Base-by-base conservation (phyloP, 2,329 filamentous ascomycete genomes). In the Sporothrix curviconia region DNA sequence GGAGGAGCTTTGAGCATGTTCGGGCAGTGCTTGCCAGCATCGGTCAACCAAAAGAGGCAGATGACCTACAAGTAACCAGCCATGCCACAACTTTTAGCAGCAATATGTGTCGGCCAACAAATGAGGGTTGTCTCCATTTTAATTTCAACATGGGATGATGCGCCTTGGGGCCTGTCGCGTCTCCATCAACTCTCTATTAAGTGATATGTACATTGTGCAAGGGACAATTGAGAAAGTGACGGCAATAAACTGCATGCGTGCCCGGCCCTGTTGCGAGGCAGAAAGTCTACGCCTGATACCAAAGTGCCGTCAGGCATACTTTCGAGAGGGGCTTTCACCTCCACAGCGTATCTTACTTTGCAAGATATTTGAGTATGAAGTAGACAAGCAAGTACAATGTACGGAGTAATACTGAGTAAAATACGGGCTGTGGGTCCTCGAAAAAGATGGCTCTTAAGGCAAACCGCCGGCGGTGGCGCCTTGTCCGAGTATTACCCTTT, bases 201-300 rank as follows among this genome's bases (percentile, higher is more conserved):
- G 5, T 24, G 11, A 24, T 9, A 9, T 14, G 40, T 11, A 25
- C 25, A 46, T 4, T 8, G 25, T 15, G 15, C 25, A 15, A n/a
- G 25, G 43, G n/a, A n/a, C 43, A 22, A n/a, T n/a, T 50, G 47
- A 37, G 47, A 50, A n/a, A 50, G 47, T 50, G 32, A 50, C 47
- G 47, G 47, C 47, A 50, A 40, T 8, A 40, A 7, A 17, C 36
- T 37, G 12, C 15, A 2, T 7, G n/a, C 12, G 19, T n/a, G 22
- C 43, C 12, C 15, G 25, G 43, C 8, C 22, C 46, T 11, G 17
- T 49, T 22, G 30, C 46, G 30, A 49, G 36, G 46, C 12, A 40
- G n/a, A n/a, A n/a, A n/a, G n/a, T n/a, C n/a, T n/a, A 24, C 30
- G 46, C 17, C 30, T 19, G 30, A 49, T 36, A 22, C 46, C 46